Evolutionary conservation across 2,329 filamentous ascomycete species (phyloP).

Genomic region (Paracoccidioides lutzii): DNA sequence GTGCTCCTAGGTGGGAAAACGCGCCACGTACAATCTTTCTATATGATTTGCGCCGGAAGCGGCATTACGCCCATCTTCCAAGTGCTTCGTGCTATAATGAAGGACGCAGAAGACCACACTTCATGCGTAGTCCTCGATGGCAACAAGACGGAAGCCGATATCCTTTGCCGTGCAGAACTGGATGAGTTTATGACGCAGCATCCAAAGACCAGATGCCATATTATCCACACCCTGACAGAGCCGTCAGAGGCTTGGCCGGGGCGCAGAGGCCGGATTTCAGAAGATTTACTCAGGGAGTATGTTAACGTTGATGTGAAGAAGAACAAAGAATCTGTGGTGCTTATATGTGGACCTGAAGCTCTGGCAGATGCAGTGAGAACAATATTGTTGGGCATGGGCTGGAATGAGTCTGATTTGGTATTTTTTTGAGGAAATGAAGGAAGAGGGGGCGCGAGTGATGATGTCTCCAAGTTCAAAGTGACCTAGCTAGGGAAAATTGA

Average conservation of each 20-base stretch:
- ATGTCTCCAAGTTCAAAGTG: too few species aligned
- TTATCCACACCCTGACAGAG: constrained; percentile 58
- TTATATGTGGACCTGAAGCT: constrained; percentile 66
- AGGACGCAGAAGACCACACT: constrained; percentile 50
- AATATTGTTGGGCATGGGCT: constrained; percentile 50
- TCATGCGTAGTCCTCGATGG: constrained; percentile 63
- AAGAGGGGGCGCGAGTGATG: neutral
- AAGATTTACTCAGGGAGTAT: constrained; percentile 49
- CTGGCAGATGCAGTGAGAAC: constrained; percentile 56
- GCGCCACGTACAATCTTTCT: constrained; percentile 51
- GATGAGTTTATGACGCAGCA: constrained; percentile 48
- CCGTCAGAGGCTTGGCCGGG: constrained; percentile 55
- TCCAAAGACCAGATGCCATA: constrained; percentile 40
- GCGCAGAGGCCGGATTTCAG: constrained; percentile 52
- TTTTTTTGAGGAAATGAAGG: constrained; percentile 48
- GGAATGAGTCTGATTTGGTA: constrained; percentile 58
- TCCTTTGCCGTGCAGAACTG: constrained; percentile 63
- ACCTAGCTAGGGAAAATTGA: too few species aligned
- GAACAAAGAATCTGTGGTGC: constrained; percentile 44
- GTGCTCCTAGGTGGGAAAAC: constrained; percentile 48
- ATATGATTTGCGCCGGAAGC: constrained; percentile 82
- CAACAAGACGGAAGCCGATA: constrained; percentile 65
- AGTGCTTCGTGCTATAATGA: constrained; percentile 61
- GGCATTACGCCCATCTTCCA: constrained; percentile 89
- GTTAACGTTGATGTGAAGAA: constrained; percentile 34